Evolutionary conservation across 164 flowering plant genomes (phyloP), one percentile per base, ranked within the genome.

Genomic region (Liriodendron chinense): DNA sequence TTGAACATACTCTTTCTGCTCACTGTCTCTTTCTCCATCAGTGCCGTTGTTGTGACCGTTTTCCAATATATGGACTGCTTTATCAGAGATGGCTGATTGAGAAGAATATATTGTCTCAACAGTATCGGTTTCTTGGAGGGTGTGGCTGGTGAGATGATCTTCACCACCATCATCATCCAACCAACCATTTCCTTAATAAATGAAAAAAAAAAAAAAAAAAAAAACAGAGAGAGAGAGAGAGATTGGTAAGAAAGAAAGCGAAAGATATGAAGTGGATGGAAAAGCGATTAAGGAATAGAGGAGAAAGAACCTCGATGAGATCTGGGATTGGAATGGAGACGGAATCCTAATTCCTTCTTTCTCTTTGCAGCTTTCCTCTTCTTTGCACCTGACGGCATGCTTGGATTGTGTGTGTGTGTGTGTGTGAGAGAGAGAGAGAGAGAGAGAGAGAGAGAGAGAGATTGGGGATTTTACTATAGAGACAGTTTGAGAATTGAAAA

Each of bases 361-460:
- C 86, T 89, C 90, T 83, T 90, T 72, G 87, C 88, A 77, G 93
- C 89, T 80, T 87, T 90, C 75, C 90, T 82, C 89, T 83, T 89
- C 88, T 85, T 90, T 0, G 88, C 76, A 82, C 89, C 90, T 57
- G 88, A 78, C 2, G 96, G 96, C 96, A 91, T 91, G 89, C 82
- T 85, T 86, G 79, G 67, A 21, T 22, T 64, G 22, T 10, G 13
- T 2, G 7, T 24, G 62, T 57, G 62, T 13, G n/a, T 13, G 62
- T 57, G n/a, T 57, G n/a, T 14, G 16, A 14, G 62, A 57, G 7
- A 57, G 20, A 14, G n/a, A 5, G n/a, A 57, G 43, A 34, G 43
- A 34, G 43, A 34, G 43, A 34, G 0, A 34, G 43, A 34, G 43
- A 34, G 43, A 34, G 43, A 34, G 34, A 28, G 34, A 28, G 34